Percentiles rank a stretch among this genome's conserved stretches.
These are phyloP conservation scores for Zymoseptoria brevis DNA, from an alignment of 2,329 filamentous ascomycete genomes.

Conservation along the genomic window DNA sequence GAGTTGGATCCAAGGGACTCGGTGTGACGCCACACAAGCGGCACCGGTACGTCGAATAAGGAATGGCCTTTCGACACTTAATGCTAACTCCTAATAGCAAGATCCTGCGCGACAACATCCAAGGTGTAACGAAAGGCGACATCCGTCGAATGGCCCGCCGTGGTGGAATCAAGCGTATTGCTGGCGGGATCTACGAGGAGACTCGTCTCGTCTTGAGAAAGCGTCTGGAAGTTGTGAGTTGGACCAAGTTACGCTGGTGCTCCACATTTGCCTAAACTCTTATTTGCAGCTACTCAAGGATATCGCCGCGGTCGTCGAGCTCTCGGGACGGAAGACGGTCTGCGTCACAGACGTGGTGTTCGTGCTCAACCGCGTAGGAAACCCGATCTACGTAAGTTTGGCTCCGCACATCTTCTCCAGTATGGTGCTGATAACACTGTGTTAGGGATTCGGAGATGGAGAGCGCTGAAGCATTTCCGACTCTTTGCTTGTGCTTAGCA, in stretches of 20 bases:
- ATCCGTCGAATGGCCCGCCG: slow-evolving; percentile 64
- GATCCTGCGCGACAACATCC: slow-evolving; percentile 97
- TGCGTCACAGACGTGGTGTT: slow-evolving; percentile 56
- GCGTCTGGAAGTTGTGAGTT: slow-evolving; percentile 50
- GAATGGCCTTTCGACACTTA: not conserved
- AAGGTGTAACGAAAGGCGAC: slow-evolving; percentile 77
- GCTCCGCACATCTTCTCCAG: not conserved
- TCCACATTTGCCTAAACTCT: not conserved
- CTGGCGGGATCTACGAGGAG: slow-evolving; percentile 56
- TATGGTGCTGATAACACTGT: not conserved
- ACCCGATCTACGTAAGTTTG: slow-evolving; percentile 9
- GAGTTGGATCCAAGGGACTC: not conserved
- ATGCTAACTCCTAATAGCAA: slow-evolving; percentile 54
- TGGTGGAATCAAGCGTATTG: slow-evolving; percentile 70
- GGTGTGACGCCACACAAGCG: slow-evolving; percentile 1
- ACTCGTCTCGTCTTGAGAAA: slow-evolving; percentile 47
- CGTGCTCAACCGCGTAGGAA: slow-evolving; percentile 26
- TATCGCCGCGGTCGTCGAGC: slow-evolving; percentile 18
- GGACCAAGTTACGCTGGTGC: not conserved
- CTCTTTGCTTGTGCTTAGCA: not conserved
- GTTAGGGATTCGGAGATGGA: not conserved
- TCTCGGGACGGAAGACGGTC: slow-evolving; percentile 47
- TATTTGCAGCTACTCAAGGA: slow-evolving; percentile 18
- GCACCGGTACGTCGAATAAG: not conserved
- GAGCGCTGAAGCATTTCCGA: not conserved